Conservation (phyloP, 176 grass and related monocot species). For the Carex pumila region DNA sequence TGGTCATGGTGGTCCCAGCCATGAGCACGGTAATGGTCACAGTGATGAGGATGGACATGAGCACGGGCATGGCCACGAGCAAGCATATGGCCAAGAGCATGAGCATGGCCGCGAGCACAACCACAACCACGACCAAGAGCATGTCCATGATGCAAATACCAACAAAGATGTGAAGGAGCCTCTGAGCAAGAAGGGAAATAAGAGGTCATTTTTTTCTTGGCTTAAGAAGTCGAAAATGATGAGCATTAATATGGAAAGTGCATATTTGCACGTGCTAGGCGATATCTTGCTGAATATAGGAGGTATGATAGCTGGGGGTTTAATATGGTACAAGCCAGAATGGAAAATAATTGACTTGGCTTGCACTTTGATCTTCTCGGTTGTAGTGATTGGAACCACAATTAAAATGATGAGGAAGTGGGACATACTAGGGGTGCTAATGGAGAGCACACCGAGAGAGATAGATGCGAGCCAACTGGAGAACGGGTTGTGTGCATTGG, state of each 20-base stretch:
- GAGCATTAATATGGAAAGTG: slow-evolving; percentile 76
- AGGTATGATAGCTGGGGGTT: slow-evolving; percentile 82
- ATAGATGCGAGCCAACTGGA: slow-evolving; percentile 72
- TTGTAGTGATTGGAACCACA: slow-evolving; percentile 72
- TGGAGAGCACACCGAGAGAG: slow-evolving; percentile 94
- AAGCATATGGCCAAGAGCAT: slow-evolving; percentile 1
- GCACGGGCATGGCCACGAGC: not conserved
- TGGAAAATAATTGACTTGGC: slow-evolving; percentile 97
- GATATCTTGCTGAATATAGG: slow-evolving; percentile 87
- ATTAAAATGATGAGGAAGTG: slow-evolving; percentile 64
- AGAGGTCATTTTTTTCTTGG: too few relatives aligned
- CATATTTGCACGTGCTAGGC: slow-evolving; percentile 79
- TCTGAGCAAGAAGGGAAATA: too few relatives aligned
- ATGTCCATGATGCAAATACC: too few relatives aligned
- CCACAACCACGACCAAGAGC: not conserved
- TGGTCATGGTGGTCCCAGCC: not conserved
- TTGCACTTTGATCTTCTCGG: slow-evolving; percentile 88
- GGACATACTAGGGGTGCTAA: slow-evolving; percentile 67
- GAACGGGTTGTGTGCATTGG: slow-evolving; percentile 60
- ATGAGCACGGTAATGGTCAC: slow-evolving; percentile 29
- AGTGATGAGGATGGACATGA: slow-evolving; percentile 16
- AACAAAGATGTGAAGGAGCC: too few relatives aligned
- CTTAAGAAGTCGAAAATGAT: slow-evolving; percentile 7
- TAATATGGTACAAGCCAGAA: slow-evolving; percentile 97
- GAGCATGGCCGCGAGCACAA: slow-evolving; percentile 35